A percentile compares a stretch with the other conserved stretches of the same genome.
phyloP scores from a whole-genome alignment of 176 grass and related monocot species.

The Ampelocalamus luodianensis region DNA sequence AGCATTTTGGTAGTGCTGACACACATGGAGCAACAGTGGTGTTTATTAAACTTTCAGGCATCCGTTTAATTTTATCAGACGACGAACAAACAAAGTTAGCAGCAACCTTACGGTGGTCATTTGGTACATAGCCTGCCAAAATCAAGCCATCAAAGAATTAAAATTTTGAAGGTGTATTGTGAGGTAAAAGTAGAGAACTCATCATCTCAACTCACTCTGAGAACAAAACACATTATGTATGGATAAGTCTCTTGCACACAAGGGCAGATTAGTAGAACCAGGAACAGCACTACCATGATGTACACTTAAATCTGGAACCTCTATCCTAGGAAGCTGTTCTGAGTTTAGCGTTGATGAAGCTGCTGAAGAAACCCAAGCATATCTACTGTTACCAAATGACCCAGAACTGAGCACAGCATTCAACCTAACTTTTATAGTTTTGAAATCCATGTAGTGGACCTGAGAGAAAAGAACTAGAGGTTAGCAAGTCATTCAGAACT shows the following conservation, averaged over 20 bases:
- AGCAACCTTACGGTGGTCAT: slow-evolving; percentile 38
- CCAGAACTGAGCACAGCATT: slow-evolving; percentile 34
- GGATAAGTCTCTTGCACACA: slow-evolving; percentile 20
- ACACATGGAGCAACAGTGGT: slow-evolving; percentile 31
- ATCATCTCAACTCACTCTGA: slow-evolving; percentile 57
- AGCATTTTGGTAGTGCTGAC: slow-evolving; percentile 35
- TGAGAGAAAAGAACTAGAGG: slow-evolving; percentile 33
- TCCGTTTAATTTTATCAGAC: slow-evolving; percentile 21
- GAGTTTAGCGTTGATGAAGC: background rate
- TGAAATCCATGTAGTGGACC: slow-evolving; percentile 46
- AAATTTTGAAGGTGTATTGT: slow-evolving; percentile 21
- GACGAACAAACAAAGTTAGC: slow-evolving; percentile 44
- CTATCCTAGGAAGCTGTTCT: slow-evolving; percentile 37
- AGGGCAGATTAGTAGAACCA: slow-evolving; percentile 37
- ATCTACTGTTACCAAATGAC: slow-evolving; percentile 3
- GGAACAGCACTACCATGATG: slow-evolving; percentile 26
- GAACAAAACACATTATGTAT: slow-evolving; percentile 35
- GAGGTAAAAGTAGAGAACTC: slow-evolving; percentile 6
- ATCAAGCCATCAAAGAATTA: slow-evolving; percentile 25
- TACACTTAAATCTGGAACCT: slow-evolving; percentile 19
- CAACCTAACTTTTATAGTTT: slow-evolving; percentile 37
- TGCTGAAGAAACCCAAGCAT: slow-evolving; percentile 26
- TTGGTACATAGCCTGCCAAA: slow-evolving; percentile 53
- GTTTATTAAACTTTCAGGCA: slow-evolving; percentile 40
- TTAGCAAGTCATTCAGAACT: slow-evolving; percentile 39